Evolutionary conservation across 305 asterid species (phyloP), one percentile per base, ranked within the genome.

Genomic region (Salvia sclarea): DNA sequence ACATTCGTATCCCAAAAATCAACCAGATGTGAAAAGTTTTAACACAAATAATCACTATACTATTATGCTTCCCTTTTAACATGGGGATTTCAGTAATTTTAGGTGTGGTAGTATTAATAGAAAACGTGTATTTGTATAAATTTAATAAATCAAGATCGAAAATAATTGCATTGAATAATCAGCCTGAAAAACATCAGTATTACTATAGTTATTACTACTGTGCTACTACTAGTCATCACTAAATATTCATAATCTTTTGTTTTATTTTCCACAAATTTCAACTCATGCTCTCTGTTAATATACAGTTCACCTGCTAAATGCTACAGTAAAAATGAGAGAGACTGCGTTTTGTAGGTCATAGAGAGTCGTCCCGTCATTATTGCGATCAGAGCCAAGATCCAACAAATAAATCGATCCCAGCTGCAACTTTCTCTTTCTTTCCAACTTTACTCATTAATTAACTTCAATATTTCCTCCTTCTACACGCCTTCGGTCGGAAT

Each of bases 331-430:
- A 70, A 22, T 18, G 37, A 60, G 60, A 17, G 16, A 35, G 66
- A 31, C 38, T 25, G 38, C 25, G 61, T 24, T 17, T 53, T 47
- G 68, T 56, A 54, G 56, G 77, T 75, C 78, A 70, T 28, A 55
- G 40, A 54, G 44, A 70, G 58, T 70, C 73, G 33, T 63, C 72
- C 65, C 73, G 18, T 55, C 31, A 18, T 73, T 59, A 61, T 65
- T 65, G 28, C 61, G 70, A 61, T 14, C 52, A 58, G 41, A 25
- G 18, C 50, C 68, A 65, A 79, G 82, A 79, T 79, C 84, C 37
- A 73, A 43, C 69, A 11, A 69, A 44, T 21, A 55, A 28, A 59
- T 11, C 64, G 43, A 48, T 30, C 68, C 61, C 72, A 43, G 7
- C 61, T 59, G 10, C 56, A 61, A 53, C 11, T 54, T 59, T 58